Conservation (phyloP, 225 moss, liverwort and hornwort genomes). For the Lunularia cruciata region DNA sequence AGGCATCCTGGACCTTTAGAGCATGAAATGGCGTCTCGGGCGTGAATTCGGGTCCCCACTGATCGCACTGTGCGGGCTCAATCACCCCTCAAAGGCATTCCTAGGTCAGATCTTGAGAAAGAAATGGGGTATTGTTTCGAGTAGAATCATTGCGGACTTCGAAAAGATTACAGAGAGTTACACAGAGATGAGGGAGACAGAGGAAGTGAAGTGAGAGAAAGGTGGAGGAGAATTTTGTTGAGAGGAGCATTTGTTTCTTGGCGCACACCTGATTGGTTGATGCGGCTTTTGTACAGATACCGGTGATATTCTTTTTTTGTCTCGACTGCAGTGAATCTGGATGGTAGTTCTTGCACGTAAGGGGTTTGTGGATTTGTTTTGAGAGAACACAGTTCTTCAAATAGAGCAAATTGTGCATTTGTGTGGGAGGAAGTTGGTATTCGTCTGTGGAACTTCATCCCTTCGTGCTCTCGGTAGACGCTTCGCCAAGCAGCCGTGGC, state of each 20-base stretch:
- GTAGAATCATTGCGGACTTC: conserved; percentile 11
- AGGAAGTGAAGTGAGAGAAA: neutral
- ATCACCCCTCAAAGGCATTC: neutral
- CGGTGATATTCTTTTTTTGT: conserved; percentile 13
- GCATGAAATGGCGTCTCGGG: conserved; percentile 1
- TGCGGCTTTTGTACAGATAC: neutral
- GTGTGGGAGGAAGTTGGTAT: neutral
- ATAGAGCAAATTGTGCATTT: neutral
- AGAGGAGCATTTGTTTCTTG: conserved; percentile 16
- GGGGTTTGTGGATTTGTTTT: neutral
- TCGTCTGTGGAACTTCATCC: neutral
- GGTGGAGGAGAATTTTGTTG: neutral
- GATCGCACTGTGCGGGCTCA: neutral
- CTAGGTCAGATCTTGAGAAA: neutral
- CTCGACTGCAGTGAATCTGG: neutral
- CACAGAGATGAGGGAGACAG: neutral
- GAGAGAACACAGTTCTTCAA: neutral
- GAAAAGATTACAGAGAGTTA: neutral
- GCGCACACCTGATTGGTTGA: conserved; percentile 5
- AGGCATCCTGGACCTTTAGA: conserved; percentile 5
- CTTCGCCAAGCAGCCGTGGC: neutral
- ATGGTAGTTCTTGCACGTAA: conserved; percentile 10
- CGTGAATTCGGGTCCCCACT: conserved; percentile 9
- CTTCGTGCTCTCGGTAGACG: neutral
- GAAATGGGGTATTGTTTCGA: neutral